Base-by-base conservation (phyloP, 2,329 filamentous ascomycete species). In the Curvularia sp. region DNA sequence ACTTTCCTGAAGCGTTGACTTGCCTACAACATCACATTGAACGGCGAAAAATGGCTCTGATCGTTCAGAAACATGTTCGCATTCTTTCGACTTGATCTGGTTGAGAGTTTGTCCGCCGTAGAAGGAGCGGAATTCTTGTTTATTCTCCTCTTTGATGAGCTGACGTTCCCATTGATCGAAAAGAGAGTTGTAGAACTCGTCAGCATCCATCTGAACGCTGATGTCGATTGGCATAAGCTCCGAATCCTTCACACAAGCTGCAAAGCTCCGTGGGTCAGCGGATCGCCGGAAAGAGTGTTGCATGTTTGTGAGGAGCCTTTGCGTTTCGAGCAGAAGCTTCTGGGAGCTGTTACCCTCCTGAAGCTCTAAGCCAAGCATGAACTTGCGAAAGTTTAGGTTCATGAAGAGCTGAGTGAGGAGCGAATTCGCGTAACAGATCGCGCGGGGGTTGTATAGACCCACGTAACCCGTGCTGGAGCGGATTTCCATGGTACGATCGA, bases 351-450 rank as follows among this genome's bases (percentile, higher is more conserved):
- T 76, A 0, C 80, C 77, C 60, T 89, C 86, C 13, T 81, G 75
- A 23, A 91, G 79, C 8, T 82, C 50, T 49, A 76, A 53, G 59
- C 75, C 60, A 10, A 98, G 82, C 66, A 99, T 90, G 75, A 98
- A 97, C 15, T 86, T 84, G 18, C 95, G 89, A 70, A 99, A 98
- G 6, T 87, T 84, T 15, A 91, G 80, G 72, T 99, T 98, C 92
- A 97, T 98, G 80, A 94, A 99, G 0, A 99, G 85, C 73, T 99
- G 95, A 0, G 93, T 94, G 60, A 98, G 84, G 0, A 99, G 81
- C 0, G 95, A 98, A 74, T 99, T 99, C 73, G 98, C 85, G 74
- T 99, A 99, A 78, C 95, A 99, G 0, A 96, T 98, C 73, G 97
- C 97, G 9, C 92, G 95, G 15, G 97, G 84, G 70, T 99, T 99